Conservation (phyloP, 768 basidiomycete genomes). For the Scleroderma bovista region DNA sequence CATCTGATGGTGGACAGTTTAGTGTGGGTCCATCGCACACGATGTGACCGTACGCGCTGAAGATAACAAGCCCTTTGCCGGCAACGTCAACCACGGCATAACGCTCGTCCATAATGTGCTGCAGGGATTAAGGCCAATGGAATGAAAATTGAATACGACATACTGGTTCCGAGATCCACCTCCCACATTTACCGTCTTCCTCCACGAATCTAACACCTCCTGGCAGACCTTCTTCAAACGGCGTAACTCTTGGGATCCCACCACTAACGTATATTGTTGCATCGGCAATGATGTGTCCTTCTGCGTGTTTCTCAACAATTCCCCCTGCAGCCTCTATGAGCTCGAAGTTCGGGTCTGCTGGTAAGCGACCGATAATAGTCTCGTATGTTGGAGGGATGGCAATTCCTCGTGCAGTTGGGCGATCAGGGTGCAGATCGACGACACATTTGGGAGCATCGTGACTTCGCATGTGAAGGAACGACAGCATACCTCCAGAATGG, state of each 20-base stretch:
- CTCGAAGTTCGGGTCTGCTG: constrained; percentile 68
- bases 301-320: constrained; percentile 45
- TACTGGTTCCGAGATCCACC: constrained; percentile 56
- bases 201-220: constrained; percentile 61
- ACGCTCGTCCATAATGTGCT: constrained; percentile 82
- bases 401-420: constrained; percentile 71
- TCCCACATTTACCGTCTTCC: constrained; percentile 17
- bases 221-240: constrained; percentile 62
- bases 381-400: constrained; percentile 56
- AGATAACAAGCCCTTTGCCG: constrained; percentile 79
- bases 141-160: constrained; percentile 5
- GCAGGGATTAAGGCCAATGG: neutral
- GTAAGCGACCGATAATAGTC: constrained; percentile 53
- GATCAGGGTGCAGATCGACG: constrained; percentile 74
- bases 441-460: constrained; percentile 30
- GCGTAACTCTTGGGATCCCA: constrained; percentile 66
- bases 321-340: constrained; percentile 55
- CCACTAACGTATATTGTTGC: constrained; percentile 74
- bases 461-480: constrained; percentile 49
- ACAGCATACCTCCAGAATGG: constrained; percentile 68
- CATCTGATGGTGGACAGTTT: constrained; percentile 32
- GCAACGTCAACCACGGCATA: constrained; percentile 71
- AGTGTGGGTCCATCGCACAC: neutral
- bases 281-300: constrained; percentile 62
- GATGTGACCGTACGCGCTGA: constrained; percentile 62